Evolutionary conservation across 225 moss, liverwort and hornwort genomes (phyloP).

Genomic region (Lunularia cruciata): DNA sequence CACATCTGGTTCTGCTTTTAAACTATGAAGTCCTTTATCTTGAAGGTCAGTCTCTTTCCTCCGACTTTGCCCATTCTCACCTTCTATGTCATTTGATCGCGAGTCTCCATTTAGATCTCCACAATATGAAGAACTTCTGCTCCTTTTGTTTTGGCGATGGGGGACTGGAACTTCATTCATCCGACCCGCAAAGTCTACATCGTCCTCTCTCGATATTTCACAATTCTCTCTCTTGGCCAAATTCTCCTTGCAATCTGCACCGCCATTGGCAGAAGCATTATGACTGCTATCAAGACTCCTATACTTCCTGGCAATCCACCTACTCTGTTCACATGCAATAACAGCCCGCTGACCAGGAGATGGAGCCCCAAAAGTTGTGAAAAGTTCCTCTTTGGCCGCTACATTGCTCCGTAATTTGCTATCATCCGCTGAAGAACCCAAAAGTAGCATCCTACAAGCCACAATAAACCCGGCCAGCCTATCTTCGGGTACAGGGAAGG

Average conservation of each 20-base stretch:
- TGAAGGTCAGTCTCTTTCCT: slow-evolving; percentile 10
- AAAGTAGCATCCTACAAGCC: slow-evolving; percentile 93
- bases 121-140: slow-evolving; percentile 26
- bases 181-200: slow-evolving; percentile 17
- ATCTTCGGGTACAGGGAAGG: slow-evolving; percentile 67
- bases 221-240: slow-evolving; percentile 27
- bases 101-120: slow-evolving; percentile 39
- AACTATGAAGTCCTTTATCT: neutral
- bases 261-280: slow-evolving; percentile 29
- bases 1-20: slow-evolving; percentile 3
- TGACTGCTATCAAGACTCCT: slow-evolving; percentile 34
- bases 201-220: slow-evolving; percentile 26
- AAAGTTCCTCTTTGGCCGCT: slow-evolving; percentile 37
- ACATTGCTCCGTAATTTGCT: slow-evolving; percentile 41
- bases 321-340: slow-evolving; percentile 79
- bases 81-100: slow-evolving; percentile 6
- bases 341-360: slow-evolving; percentile 64
- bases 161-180: slow-evolving; percentile 21
- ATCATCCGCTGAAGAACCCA: slow-evolving; percentile 42
- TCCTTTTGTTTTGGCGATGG: slow-evolving; percentile 12
- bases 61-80: slow-evolving; percentile 17
- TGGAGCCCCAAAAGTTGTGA: slow-evolving; percentile 55
- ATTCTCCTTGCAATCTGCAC: slow-evolving; percentile 23
- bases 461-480: slow-evolving; percentile 84
- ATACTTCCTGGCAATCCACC: slow-evolving; percentile 51